Percentiles rank a stretch among this genome's conserved stretches.
These are phyloP conservation scores for Pseudogymnoascus sp. DNA, from an alignment of 2,329 filamentous ascomycete genomes.

Conservation along the genomic window DNA sequence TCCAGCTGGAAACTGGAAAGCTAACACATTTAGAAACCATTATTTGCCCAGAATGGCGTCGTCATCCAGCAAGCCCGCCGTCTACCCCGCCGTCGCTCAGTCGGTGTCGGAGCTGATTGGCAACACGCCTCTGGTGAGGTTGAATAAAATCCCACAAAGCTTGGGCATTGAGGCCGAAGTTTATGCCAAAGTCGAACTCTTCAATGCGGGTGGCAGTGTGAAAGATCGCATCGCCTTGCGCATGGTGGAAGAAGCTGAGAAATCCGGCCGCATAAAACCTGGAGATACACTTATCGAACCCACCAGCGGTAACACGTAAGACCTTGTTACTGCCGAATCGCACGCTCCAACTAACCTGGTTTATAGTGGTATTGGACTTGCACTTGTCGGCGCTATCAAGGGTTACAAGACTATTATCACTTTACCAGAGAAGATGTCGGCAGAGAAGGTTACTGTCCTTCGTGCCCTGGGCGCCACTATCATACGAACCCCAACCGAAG, in stretches of 20 bases:
- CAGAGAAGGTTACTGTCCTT: conserved; percentile 93
- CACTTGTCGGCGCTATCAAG: conserved; percentile 89
- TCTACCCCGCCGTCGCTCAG: conserved; percentile 33
- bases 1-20: neutral
- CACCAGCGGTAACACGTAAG: conserved; percentile 83
- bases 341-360: neutral
- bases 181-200: conserved; percentile 86
- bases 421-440: conserved; percentile 97
- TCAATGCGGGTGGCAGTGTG: conserved; percentile 89
- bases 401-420: conserved; percentile 99
- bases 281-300: conserved; percentile 97
- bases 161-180: conserved; percentile 83
- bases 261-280: conserved; percentile 85
- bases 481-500: conserved; percentile 93
- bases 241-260: conserved; percentile 96
- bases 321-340: conserved; percentile 20
- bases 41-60: neutral
- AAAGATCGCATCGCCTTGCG: conserved; percentile 93
- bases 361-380: conserved; percentile 74
- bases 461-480: conserved; percentile 93
- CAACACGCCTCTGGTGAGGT: conserved; percentile 87
- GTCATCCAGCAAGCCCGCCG: conserved; percentile 18
- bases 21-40: neutral
- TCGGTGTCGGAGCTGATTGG: conserved; percentile 84
- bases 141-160: conserved; percentile 89